phyloP scores from a whole-genome alignment of 805 yeast species.

The Saccharomycopsis javanensis region DNA sequence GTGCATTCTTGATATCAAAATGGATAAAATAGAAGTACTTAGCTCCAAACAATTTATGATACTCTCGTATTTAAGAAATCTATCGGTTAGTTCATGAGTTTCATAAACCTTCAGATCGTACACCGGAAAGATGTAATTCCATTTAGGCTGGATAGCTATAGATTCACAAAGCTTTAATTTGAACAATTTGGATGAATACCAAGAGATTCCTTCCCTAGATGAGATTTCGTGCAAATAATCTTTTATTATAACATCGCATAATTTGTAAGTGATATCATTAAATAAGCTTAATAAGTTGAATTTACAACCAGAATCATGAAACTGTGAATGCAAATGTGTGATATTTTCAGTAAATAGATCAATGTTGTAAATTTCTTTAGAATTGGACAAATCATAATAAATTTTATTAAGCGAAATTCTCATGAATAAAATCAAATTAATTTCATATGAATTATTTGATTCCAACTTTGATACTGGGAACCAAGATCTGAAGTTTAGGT shows the following conservation, averaged over 20 bases:
- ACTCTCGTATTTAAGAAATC: neutral
- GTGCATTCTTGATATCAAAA: neutral
- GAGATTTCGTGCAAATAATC: neutral
- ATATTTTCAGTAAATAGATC: neutral
- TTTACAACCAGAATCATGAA: neutral
- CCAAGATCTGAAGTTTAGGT: neutral
- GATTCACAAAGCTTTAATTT: neutral
- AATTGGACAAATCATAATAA: neutral
- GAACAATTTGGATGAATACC: neutral
- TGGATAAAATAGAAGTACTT: neutral
- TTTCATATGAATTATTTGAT: neutral
- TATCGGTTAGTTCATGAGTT: conserved; percentile 4
- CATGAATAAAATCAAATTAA: neutral
- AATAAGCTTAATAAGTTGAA: neutral
- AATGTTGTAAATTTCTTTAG: neutral
- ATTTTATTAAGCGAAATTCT: neutral
- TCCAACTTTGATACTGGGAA: neutral
- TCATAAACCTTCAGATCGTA: neutral
- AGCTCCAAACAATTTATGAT: neutral
- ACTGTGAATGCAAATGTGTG: neutral
- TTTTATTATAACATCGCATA: neutral
- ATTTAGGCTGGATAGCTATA: neutral
- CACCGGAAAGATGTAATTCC: neutral
- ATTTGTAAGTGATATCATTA: neutral
- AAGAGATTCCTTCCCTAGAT: neutral